phyloP scores from a whole-genome alignment of 139 green algal genomes.

The Chara braunii region DNA sequence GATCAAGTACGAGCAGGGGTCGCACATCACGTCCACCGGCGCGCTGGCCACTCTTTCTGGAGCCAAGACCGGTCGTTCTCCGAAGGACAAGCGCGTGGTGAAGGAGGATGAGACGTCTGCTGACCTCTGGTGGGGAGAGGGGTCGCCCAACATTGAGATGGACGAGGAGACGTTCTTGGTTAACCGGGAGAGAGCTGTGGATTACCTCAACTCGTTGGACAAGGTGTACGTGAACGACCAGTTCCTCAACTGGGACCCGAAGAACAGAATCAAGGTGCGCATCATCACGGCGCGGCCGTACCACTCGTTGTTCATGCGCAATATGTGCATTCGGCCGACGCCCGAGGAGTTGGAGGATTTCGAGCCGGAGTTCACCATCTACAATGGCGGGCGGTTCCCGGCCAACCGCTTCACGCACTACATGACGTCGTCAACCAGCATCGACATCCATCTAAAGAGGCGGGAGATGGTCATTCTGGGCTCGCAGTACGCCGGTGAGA shows the following conservation, averaged over 20 bases:
- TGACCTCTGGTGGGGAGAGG: constrained; percentile 41
- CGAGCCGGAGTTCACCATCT: constrained; percentile 88
- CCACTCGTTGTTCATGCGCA: constrained; percentile 92
- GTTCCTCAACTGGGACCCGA: background rate
- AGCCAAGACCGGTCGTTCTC: constrained; percentile 79
- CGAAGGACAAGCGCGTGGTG: constrained; percentile 90
- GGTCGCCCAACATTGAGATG: constrained; percentile 40
- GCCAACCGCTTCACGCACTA: constrained; percentile 74
- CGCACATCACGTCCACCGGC: constrained; percentile 53
- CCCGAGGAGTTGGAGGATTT: constrained; percentile 67
- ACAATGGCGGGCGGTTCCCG: constrained; percentile 82
- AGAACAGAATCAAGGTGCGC: background rate
- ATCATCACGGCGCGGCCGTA: constrained; percentile 73
- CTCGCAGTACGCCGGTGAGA: constrained; percentile 79
- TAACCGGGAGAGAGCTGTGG: constrained; percentile 32
- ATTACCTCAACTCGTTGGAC: constrained; percentile 35
- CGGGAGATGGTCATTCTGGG: constrained; percentile 66
- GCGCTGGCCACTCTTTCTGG: constrained; percentile 71
- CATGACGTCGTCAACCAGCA: constrained; percentile 81
- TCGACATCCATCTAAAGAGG: constrained; percentile 70
- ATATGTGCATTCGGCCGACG: constrained; percentile 79
- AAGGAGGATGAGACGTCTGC: constrained; percentile 46
- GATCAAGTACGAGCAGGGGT: constrained; percentile 32
- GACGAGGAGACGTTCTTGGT: constrained; percentile 36
- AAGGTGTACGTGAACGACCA: constrained; percentile 24